Evolutionary conservation across 345 rosid genomes (phyloP), one percentile per base, ranked within the genome.

Genomic region (Citrus glauca): DNA sequence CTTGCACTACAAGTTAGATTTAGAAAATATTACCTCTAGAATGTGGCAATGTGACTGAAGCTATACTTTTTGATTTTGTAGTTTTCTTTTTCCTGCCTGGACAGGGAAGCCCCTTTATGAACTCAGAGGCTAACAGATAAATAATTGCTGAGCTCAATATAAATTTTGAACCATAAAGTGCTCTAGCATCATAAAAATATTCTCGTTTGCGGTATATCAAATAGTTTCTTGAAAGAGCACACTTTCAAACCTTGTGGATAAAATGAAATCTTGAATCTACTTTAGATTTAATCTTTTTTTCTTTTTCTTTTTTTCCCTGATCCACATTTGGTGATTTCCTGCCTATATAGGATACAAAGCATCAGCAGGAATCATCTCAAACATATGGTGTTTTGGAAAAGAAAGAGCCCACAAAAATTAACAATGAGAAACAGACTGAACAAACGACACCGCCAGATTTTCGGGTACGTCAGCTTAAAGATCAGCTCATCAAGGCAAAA

Each of bases 401-500:
- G 75, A 82, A 83, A 77, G 87, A 85, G 74, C 82, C 72, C 62
- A 42, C 55, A 72, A 76, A 72, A 71, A 35, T 80, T 72, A 86
- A 73, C 81, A 50, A 69, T 60, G 82, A 81, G 66, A 86, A 87
- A 74, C 81, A 33, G 78, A 69, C 84, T 27, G 90, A 83, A 59
- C 85, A 83, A 48, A 71, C 69, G 69, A 30, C 81, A 72, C 25
- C 85, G 56, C 82, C 84, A 9, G 98, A 92, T 94, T 88, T 92
- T 79, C 90, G 83, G 38, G 88, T 94, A 40, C 86, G 85, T 72
- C 95, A 87, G 74, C 91, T 96, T 73, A 94, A 92, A 87, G 99
- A 94, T 85, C 98, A 92, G 88, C 89, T 96, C 60, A 91, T 96
- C 72, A 90, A 89, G 84, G 98, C 98, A 53, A 96, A 82, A 86